These are phyloP conservation scores for Russula dissimulans DNA, from an alignment of 768 basidiomycete genomes.

Conservation along the genomic window DNA sequence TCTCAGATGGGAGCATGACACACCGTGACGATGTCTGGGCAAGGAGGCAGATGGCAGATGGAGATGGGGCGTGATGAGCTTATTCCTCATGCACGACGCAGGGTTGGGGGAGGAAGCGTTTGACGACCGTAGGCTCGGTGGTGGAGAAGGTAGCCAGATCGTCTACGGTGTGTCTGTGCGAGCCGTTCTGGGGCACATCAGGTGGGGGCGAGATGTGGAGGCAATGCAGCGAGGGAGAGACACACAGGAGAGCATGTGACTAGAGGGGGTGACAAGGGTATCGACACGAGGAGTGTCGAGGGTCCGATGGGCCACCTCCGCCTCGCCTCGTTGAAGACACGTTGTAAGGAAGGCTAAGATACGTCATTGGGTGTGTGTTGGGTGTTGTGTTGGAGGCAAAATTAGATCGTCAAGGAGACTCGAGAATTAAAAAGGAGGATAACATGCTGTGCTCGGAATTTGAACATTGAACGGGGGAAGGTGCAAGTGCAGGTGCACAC, in stretches of 20 bases:
- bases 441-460: constrained; percentile 12
- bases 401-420: constrained; percentile 12
- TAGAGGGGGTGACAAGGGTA: background rate
- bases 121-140: background rate
- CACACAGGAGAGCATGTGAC: background rate
- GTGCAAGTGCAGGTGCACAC: background rate
- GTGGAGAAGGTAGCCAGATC: background rate
- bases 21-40: background rate
- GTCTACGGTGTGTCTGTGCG: background rate
- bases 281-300: background rate
- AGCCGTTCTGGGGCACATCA: background rate
- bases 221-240: too few relatives aligned
- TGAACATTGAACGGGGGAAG: too few relatives aligned
- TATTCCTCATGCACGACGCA: constrained; percentile 6
- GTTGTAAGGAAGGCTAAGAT: background rate
- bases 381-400: background rate
- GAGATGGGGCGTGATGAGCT: background rate
- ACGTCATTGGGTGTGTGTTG: constrained; percentile 5
- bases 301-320: background rate
- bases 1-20: background rate
- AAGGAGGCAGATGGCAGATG: background rate
- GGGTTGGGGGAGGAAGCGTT: constrained; percentile 1
- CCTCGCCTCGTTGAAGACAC: constrained; percentile 5
- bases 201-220: background rate
- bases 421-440: constrained; percentile 1